Conservation (phyloP, 306 rosid genomes). For the Pyrus communis region DNA sequence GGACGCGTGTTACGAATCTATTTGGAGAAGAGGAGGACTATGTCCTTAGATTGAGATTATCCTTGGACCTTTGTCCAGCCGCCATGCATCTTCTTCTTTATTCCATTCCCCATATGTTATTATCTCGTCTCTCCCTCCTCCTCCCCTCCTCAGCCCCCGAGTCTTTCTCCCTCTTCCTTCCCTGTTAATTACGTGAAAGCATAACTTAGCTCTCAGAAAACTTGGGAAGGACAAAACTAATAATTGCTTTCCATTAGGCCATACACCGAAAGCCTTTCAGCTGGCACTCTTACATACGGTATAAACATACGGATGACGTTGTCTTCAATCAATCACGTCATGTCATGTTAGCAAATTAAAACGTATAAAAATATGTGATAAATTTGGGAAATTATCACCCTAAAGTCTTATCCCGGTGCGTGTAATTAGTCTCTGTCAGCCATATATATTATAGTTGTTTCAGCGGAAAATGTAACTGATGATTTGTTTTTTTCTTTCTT, state of each 20-base stretch:
- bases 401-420: too few relatives aligned
- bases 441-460: background rate
- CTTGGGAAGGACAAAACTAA: background rate
- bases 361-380: too few relatives aligned
- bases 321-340: too few relatives aligned
- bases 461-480: background rate
- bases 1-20: background rate
- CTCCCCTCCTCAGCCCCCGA: background rate
- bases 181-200: background rate
- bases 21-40: background rate
- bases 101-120: background rate
- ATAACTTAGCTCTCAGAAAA: background rate
- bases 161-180: background rate
- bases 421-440: background rate
- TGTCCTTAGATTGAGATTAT: background rate
- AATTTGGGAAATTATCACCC: too few relatives aligned
- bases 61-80: background rate
- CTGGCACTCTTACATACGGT: background rate
- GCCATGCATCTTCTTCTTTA: background rate
- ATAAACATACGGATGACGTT: background rate
- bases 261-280: background rate
- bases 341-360: accelerated
- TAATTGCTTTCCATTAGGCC: background rate
- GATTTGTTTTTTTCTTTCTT: background rate
- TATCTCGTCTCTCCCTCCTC: background rate